These are phyloP conservation scores for Penicillium sclerotiorum DNA, from an alignment of 2,329 filamentous ascomycete genomes.

Conservation along the genomic window DNA sequence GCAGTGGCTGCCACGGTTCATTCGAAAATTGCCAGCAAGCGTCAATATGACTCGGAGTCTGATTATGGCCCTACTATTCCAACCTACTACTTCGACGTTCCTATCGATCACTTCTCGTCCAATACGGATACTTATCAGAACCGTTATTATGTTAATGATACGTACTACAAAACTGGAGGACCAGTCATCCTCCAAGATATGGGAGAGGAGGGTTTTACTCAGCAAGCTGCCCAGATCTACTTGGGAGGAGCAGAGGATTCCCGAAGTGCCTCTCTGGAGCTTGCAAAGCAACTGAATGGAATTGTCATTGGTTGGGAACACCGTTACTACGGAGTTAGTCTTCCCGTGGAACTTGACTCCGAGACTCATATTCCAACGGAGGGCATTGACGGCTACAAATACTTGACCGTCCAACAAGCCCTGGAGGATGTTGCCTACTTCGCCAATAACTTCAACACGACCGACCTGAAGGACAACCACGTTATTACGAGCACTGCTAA, in stretches of 20 bases:
- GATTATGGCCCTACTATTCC: not conserved
- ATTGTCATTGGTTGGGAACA: slow-evolving; percentile 5
- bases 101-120: not conserved
- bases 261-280: not conserved
- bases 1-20: not conserved
- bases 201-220: not conserved
- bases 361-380: not conserved
- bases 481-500: not conserved
- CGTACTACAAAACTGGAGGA: not conserved
- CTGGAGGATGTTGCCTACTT: slow-evolving; percentile 6
- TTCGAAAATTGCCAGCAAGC: not conserved
- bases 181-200: slow-evolving; percentile 1
- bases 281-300: not conserved
- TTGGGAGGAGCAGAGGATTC: not conserved
- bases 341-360: not conserved
- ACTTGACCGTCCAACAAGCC: slow-evolving; percentile 2
- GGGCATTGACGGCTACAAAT: not conserved
- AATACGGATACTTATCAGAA: not conserved
- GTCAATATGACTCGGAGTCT: not conserved
- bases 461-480: not conserved
- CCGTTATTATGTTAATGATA: slow-evolving; percentile 1
- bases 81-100: not conserved
- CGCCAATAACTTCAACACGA: not conserved
- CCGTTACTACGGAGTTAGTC: slow-evolving; percentile 3
- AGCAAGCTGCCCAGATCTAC: not conserved